Conservation (phyloP, 352 stramenopile species). For the Phytophthora fragariae region DNA sequence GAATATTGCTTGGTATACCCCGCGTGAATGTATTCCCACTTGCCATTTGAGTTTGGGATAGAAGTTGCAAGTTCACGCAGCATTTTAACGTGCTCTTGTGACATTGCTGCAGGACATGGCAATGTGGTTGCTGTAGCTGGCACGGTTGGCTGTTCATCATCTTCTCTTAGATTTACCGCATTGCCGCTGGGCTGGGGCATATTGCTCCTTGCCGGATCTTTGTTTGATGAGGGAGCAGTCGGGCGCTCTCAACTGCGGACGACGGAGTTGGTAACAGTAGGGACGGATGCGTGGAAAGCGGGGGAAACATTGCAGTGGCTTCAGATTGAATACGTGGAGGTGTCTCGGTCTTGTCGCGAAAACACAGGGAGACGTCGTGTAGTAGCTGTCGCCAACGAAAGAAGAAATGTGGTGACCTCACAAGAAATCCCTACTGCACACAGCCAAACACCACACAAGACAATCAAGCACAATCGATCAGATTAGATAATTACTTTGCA, state of each 20-base stretch:
- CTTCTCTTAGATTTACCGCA: too few species aligned
- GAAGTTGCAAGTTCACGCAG: neutral
- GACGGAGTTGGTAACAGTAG: too few species aligned
- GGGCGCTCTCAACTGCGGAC: neutral
- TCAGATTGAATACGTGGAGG: too few species aligned
- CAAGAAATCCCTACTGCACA: slow-evolving; percentile 8
- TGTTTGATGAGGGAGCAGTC: too few species aligned
- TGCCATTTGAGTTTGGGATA: slow-evolving; percentile 9
- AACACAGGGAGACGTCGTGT: slow-evolving; percentile 10
- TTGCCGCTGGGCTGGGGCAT: too few species aligned
- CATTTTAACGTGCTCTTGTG: slow-evolving; percentile 1
- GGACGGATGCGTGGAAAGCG: too few species aligned
- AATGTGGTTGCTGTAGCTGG: too few species aligned
- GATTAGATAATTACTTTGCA: neutral
- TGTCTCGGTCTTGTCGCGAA: neutral
- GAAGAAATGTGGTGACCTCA: slow-evolving; percentile 7
- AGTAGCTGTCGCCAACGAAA: slow-evolving; percentile 8
- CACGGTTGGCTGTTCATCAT: too few species aligned
- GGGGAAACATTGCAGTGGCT: too few species aligned
- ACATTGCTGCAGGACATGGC: neutral
- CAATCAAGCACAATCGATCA: neutral
- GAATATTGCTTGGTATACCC: slow-evolving; percentile 6
- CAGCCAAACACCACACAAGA: neutral
- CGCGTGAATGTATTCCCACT: slow-evolving; percentile 6
- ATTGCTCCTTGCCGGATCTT: too few species aligned